Base-by-base conservation (phyloP, 2,329 filamentous ascomycete species). In the Fusarium kyushuense region DNA sequence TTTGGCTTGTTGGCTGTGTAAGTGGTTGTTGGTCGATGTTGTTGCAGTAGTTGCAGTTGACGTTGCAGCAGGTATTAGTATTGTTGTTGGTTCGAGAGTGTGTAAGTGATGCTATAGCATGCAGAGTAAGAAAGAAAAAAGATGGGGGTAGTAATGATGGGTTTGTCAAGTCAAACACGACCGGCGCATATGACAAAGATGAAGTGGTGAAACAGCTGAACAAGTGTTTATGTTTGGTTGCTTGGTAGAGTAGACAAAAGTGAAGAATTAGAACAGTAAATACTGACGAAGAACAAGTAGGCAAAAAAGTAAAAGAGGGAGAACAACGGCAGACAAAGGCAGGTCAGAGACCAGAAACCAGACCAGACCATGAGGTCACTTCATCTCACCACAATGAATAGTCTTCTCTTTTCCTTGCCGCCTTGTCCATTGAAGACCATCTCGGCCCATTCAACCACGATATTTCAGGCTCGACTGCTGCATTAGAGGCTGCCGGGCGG, bases 141-240 rank as follows among this genome's bases (percentile, higher is more conserved):
- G 42, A 45, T 45, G 25, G 25, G 13, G 23, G 42, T 38, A 5
- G 17, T 4, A 48, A 23, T 53, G 53, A 41, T 25, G 33, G 35
- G 51, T 43, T 57, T 43, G 40, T 35, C 27, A 61, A 60, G 54
- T 47, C 56, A 67, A 52, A 63, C 66, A 70, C 66, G 70, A 35
- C 66, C 66, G 70, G 69, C 54, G 61, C 47, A 61, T 29, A 38
- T 58, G 55, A 68, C 41, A 54, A 60, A 63, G 47, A 42, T 27
- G 42, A 40, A 62, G 19, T 10, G 27, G n/a, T 52, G 52, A 59
- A 47, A 40, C 51, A 47, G 35, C 32, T 33, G 63, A 70, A 68
- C 65, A 65, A 70, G 45, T 38, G 45, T 38, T 48, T 70, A 29
- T 66, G 64, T 62, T 70, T 68, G 65, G 62, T 58, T 53, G 33